Base-by-base conservation (phyloP, 2,329 filamentous ascomycete genomes). In the Colletotrichum limetticola region DNA sequence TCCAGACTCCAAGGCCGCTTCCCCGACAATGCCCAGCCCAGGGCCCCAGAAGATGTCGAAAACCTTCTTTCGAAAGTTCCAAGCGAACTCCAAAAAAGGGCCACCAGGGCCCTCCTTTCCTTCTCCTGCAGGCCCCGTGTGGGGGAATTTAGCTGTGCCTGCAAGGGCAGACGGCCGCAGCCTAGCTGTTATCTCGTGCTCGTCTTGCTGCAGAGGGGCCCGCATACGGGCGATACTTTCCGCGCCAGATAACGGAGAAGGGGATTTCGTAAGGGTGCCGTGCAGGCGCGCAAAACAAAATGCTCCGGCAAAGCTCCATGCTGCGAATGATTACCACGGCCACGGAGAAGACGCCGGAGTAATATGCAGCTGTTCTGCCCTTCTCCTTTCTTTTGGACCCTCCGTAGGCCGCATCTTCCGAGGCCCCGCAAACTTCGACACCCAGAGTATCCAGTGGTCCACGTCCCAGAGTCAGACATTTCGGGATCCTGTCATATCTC, bases 131-230 rank as follows among this genome's bases (percentile, higher is more conserved):
- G 42, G 30, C 22, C 37, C 37, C 53, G 55, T 64, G 70, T 56
- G 70, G 70, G 68, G 69, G 57, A 37, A 53, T 64, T n/a, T 64
- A 30, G 57, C 55, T 68, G 70, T 59, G 66, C 60, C 59, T 72
- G 70, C 70, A 72, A 55, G 42, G 42, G 6, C 19, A 22, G 42
- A 14, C 32, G 66, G 59, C 66, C 60, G 46, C 26, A 19, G 65
- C 66, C 46, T 42, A 42, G 52, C 30, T 64, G 26, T 53, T 32
- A 65, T 59, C 53, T 63, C 42, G 8, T 35, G 53, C 42, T 22
- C n/a, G 6, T 49, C 9, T 42, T 46, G 60, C 66, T 57, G 70
- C 70, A 64, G 59, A 64, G 59, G 59, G 59, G 59, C 70, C 66
- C 53, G 65, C 65, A 64, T 24, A 63, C 52, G 24, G 68, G 68